Percentiles rank a stretch among this genome's conserved stretches.
These are phyloP conservation scores for Aspergillus ostianus DNA, from an alignment of 495 filamentous ascomycete species.

Conservation along the genomic window DNA sequence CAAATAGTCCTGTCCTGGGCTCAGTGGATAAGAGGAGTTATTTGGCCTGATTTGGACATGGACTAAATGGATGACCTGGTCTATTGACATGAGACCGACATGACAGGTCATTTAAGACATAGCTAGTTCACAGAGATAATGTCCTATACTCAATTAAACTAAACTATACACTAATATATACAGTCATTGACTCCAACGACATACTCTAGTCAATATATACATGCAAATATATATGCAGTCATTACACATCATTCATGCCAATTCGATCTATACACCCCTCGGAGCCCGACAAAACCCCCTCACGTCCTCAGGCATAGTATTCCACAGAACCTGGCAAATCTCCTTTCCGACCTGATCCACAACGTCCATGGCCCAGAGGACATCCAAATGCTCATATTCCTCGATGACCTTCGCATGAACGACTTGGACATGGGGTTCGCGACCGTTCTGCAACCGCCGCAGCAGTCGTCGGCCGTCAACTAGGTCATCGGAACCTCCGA, in stretches of 20 bases:
- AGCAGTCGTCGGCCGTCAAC: slow-evolving; percentile 81
- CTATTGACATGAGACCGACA: no score
- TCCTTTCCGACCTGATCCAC: slow-evolving; percentile 82
- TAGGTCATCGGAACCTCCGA: slow-evolving; percentile 75
- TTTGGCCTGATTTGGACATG: no score
- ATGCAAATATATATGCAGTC: slow-evolving; percentile 4
- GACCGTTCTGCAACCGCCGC: slow-evolving; percentile 67
- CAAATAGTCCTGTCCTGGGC: no score
- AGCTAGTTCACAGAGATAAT: no score
- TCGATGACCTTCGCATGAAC: slow-evolving; percentile 82
- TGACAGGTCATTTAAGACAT: no score
- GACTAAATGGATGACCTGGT: no score
- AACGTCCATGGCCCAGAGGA: slow-evolving; percentile 92
- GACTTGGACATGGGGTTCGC: slow-evolving; percentile 78
- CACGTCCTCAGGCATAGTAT: slow-evolving; percentile 55
- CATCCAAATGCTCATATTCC: slow-evolving; percentile 93
- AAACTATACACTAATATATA: no score
- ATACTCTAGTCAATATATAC: background rate
- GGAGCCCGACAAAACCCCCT: slow-evolving; percentile 60
- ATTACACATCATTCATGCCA: slow-evolving; percentile 5
- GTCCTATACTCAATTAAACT: no score
- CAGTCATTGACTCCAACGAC: background rate
- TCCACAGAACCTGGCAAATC: slow-evolving; percentile 81
- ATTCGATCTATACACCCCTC: slow-evolving; percentile 36
- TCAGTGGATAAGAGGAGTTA: no score